phyloP scores from a whole-genome alignment of 2,329 filamentous ascomycete species.

The Aspergillus spinulosporus region DNA sequence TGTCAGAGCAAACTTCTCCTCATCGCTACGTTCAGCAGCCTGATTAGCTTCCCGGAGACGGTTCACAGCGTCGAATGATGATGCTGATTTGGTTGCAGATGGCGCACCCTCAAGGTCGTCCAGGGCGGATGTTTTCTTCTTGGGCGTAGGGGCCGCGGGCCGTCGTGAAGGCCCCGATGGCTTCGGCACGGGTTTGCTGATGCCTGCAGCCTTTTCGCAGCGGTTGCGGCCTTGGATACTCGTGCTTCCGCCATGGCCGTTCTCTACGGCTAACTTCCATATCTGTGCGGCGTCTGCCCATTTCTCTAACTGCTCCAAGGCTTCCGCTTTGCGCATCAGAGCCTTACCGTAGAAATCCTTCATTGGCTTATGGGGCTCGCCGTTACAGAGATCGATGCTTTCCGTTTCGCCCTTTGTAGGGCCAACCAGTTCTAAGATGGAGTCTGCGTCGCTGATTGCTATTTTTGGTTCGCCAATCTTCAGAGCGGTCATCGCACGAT shows the following conservation, averaged over 20 bases:
- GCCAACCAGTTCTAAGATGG: conserved; percentile 77
- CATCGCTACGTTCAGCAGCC: conserved; percentile 80
- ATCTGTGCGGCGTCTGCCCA: conserved; percentile 79
- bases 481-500: conserved; percentile 83
- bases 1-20: conserved; percentile 85
- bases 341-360: conserved; percentile 92
- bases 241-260: conserved; percentile 78
- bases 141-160: conserved; percentile 46
- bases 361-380: conserved; percentile 77
- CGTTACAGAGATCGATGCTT: conserved; percentile 66
- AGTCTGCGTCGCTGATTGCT: conserved; percentile 80
- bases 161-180: conserved; percentile 50
- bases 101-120: conserved; percentile 36
- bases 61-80: conserved; percentile 73
- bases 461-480: conserved; percentile 91
- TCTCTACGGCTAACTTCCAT: conserved; percentile 82
- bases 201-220: conserved; percentile 83
- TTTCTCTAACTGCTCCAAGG: conserved; percentile 90
- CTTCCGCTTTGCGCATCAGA: conserved; percentile 90
- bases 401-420: conserved; percentile 76
- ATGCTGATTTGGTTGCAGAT: conserved; percentile 40
- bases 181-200: conserved; percentile 52
- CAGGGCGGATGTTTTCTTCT: conserved; percentile 36
- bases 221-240: conserved; percentile 83
- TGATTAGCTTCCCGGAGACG: conserved; percentile 80